Evolutionary conservation across 768 basidiomycete species (phyloP), one percentile per base, ranked within the genome.

Genomic region (Fibroporia radiculosa): DNA sequence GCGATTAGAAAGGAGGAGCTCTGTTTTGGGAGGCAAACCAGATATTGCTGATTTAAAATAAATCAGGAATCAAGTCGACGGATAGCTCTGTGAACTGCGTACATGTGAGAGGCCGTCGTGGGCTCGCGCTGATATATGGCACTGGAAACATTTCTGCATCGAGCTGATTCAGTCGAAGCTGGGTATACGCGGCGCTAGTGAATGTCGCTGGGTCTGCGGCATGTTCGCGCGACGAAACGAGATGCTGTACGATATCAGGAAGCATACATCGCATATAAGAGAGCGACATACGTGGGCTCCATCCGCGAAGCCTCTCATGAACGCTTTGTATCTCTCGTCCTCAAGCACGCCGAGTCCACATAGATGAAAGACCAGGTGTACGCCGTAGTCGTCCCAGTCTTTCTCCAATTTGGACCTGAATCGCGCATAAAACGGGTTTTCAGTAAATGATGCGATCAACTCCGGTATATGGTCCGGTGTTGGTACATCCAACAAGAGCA

Each of bases 131-230:
- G 56, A 73, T 78, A 46, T 78, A 66, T 0, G 83, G 85, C 12
- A 84, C 56, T 0, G 76, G 77, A 67, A 96, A 97, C 54, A 93
- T 75, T 1, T 74, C 61, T 1, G 72, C 50, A 53, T 95, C 89
- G 20, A 95, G 67, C 47, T 80, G 68, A 52, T 77, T 77, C 13
- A 97, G 69, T 40, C 80, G 74, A 16, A 89, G 71, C 48, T 88
- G 84, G 50, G 78, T 78, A 51, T 77, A 77, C 6, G 82, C 82
- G 2, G 81, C 75, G 25, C 80, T 81, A 2, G 80, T 83, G 57
- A 89, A 93, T 10, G 81, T 80, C 16, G 90, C 68, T 1, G 74
- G 77, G 57, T 93, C 77, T 1, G 77, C 61, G 31, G 67, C 66
- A 47, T 82, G 67, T 48, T 77, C 72, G 23, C 74, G 70, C 6